Evolutionary conservation across 176 grass and related monocot species (phyloP).

Genomic region (Echinochloa phyllopogon): DNA sequence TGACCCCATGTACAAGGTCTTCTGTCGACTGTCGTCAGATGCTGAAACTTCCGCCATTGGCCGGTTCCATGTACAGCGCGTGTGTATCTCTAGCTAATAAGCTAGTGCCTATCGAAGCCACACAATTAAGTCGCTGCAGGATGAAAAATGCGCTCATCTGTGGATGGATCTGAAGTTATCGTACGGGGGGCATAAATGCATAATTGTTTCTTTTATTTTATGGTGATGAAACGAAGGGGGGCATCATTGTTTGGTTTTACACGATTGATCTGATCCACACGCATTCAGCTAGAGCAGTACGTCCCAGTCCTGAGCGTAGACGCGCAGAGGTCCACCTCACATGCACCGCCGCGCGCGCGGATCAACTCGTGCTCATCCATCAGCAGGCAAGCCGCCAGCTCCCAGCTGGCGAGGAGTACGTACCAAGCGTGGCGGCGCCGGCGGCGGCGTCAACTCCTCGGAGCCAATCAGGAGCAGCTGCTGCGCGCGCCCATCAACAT

Average conservation of each 20-base stretch:
- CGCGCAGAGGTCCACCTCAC: slow-evolving; percentile 26
- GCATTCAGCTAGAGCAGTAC: not conserved
- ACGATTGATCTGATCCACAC: not conserved
- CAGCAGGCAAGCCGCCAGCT: no score
- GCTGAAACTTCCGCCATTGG: no score
- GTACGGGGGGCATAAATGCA: no score
- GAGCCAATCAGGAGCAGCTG: slow-evolving; percentile 23
- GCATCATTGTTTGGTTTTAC: not conserved
- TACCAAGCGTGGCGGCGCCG: not conserved
- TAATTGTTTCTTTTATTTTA: no score
- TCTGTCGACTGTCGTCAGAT: no score
- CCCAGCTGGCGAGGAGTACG: not conserved
- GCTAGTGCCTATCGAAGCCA: no score
- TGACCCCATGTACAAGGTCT: no score
- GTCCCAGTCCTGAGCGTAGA: not conserved
- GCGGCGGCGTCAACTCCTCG: slow-evolving; percentile 36
- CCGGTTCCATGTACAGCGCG: no score
- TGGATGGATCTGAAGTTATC: not conserved
- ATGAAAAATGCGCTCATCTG: no score
- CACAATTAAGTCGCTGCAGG: no score
- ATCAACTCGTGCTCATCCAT: not conserved
- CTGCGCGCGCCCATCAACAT: not conserved
- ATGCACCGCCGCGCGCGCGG: not conserved
- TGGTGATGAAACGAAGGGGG: no score
- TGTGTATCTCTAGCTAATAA: no score